Percentiles rank a stretch among this genome's conserved stretches.
phyloP scores from a whole-genome alignment of 352 stramenopile species.

The Phytophthora rubi region DNA sequence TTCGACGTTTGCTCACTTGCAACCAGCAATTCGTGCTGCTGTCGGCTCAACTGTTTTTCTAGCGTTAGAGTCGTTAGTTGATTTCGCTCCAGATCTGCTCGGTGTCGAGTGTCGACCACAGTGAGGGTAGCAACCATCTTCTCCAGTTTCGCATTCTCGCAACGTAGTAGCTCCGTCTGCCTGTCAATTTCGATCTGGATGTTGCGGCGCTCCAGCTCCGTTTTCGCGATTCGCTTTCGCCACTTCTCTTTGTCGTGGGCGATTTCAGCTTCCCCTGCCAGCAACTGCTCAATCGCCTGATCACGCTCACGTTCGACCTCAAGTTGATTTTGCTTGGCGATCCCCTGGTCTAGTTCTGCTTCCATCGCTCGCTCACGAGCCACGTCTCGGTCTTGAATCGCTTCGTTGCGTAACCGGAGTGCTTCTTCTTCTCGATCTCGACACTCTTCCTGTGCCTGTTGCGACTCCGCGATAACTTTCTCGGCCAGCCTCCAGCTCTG shows the following conservation, averaged over 20 bases:
- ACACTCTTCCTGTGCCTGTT: slow-evolving; percentile 46
- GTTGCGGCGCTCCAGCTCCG: slow-evolving; percentile 57
- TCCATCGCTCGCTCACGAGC: slow-evolving; percentile 44
- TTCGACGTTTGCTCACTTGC: slow-evolving; percentile 13
- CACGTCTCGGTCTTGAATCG: slow-evolving; percentile 53
- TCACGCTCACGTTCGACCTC: slow-evolving; percentile 55
- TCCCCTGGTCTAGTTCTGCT: slow-evolving; percentile 58
- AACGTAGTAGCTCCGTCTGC: slow-evolving; percentile 52
- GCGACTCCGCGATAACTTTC: slow-evolving; percentile 46
- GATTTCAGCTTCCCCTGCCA: slow-evolving; percentile 45
- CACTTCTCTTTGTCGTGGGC: slow-evolving; percentile 52
- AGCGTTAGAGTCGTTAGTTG: slow-evolving; percentile 28
- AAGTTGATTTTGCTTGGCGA: slow-evolving; percentile 52
- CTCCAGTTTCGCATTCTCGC: slow-evolving; percentile 47
- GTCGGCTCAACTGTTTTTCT: slow-evolving; percentile 35
- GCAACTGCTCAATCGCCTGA: slow-evolving; percentile 36
- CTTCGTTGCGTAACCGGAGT: slow-evolving; percentile 53
- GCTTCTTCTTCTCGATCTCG: slow-evolving; percentile 60
- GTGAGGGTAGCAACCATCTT: slow-evolving; percentile 37
- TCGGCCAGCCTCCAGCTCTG: slow-evolving; percentile 60
- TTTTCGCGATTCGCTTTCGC: slow-evolving; percentile 46
- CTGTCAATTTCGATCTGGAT: slow-evolving; percentile 70
- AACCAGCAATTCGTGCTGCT: slow-evolving; percentile 31
- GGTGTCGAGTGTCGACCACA: slow-evolving; percentile 23
- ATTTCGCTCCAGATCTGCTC: slow-evolving; percentile 38